Base-by-base conservation (phyloP, 495 filamentous ascomycete species). In the Rusavskia elegans region DNA sequence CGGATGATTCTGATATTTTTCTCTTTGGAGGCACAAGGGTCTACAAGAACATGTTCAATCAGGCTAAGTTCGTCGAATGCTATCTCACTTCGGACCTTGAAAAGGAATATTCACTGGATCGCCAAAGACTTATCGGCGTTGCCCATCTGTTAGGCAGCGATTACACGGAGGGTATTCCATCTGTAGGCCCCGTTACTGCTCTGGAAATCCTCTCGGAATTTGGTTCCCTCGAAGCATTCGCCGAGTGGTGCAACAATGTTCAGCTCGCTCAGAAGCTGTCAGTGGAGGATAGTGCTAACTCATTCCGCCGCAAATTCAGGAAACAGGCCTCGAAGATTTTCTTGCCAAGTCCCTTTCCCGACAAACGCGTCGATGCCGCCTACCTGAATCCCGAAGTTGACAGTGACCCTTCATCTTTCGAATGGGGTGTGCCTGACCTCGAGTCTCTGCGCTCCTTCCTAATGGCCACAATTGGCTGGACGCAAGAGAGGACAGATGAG, bases 41-140 rank as follows among this genome's bases (percentile, higher is more conserved):
- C 17, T 98, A 97, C 72, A 96, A 97, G 56, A 96, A 98, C 70
- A 93, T 97, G 88, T 98, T 98, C 75, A 97, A 95, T 64, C 83
- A 84, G 59, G 85, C 88, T 66, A 97, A 97, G 59, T 93, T 83
- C 59, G 92, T 98, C 40, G 93, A 98, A 68, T 97, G 92, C 66
- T 98, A 96, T 59, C 78, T 98, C 25, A 68, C 81, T n/a, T 70
- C 71, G 3, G 90, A 97, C 59, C 73, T 98, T 2, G 87, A 94
- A 61, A 83, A 86, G 56, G 92, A 98, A 55, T 82, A 94, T 49
- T 84, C 82, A 2, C 80, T 98, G 1, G 81, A 84, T 13, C 79
- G 90, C 20, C 69, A 76, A 21, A 86, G 88, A 60, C 77, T 98
- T 27, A 95, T 97, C 53, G 75, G 80, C 37, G 74, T 95, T 58